These are phyloP conservation scores for Claviceps arundinis DNA, from an alignment of 2,329 filamentous ascomycete genomes.

Conservation along the genomic window DNA sequence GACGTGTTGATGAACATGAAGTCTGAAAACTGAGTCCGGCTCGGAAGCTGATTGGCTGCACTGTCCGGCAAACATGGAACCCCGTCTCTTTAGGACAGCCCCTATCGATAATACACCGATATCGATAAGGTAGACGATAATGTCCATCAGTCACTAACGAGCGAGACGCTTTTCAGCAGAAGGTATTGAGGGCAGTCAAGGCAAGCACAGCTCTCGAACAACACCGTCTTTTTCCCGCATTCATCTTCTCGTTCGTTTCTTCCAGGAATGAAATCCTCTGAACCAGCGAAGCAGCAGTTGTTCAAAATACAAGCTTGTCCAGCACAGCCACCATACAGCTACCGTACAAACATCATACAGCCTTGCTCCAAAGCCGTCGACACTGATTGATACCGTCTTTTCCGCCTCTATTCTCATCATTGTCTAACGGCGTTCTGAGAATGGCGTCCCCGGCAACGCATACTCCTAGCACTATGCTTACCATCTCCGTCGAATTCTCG, in stretches of 20 bases:
- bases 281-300: background rate
- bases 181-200: background rate
- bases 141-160: too few relatives aligned
- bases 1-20: constrained; percentile 6
- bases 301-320: background rate
- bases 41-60: constrained; percentile 24
- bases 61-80: background rate
- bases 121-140: background rate
- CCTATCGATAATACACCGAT: constrained; percentile 2
- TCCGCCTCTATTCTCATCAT: background rate
- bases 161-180: background rate
- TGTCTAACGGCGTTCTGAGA: background rate
- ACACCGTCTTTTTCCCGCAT: background rate
- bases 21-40: constrained; percentile 21
- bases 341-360: background rate
- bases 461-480: constrained; percentile 23
- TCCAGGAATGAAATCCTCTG: background rate
- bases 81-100: too few relatives aligned
- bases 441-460: background rate
- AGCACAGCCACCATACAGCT: background rate
- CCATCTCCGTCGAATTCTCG: constrained; percentile 61
- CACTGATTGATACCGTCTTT: background rate
- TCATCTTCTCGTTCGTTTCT: background rate
- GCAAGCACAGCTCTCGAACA: background rate
- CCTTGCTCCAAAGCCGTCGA: background rate